phyloP scores from a whole-genome alignment of 2,329 filamentous ascomycete genomes.

The Paramyrothecium roridum region DNA sequence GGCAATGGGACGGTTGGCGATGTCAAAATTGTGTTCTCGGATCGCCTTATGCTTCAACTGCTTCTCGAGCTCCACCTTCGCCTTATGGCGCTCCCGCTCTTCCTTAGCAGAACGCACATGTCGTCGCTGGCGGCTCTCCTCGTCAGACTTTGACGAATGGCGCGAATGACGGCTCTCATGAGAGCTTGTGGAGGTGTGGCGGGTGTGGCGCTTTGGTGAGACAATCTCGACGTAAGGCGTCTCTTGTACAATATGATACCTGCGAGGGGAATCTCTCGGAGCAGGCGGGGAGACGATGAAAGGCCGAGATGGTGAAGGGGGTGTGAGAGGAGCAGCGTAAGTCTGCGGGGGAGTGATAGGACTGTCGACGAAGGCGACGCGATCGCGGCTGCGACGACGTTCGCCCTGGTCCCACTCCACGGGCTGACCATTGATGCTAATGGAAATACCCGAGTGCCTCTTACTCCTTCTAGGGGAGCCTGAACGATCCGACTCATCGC shows the following conservation, averaged over 20 bases:
- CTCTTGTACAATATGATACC: slow-evolving; percentile 36
- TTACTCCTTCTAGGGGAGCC: slow-evolving; percentile 26
- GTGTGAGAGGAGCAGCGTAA: slow-evolving; percentile 34
- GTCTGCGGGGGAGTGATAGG: slow-evolving; percentile 44
- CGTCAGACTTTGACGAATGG: slow-evolving; percentile 20
- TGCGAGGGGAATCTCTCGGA: slow-evolving; percentile 17
- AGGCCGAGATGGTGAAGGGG: slow-evolving; percentile 31
- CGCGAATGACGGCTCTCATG: slow-evolving; percentile 27
- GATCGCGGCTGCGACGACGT: slow-evolving; percentile 31
- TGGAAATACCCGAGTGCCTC: slow-evolving; percentile 31
- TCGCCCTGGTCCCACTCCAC: slow-evolving; percentile 28
- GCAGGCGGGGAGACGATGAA: slow-evolving; percentile 20
- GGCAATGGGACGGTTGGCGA: slow-evolving; percentile 32
- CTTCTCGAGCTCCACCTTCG: slow-evolving; percentile 22
- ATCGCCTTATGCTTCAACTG: slow-evolving; percentile 18
- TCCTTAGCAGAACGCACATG: slow-evolving; percentile 16
- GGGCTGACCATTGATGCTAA: slow-evolving; percentile 27
- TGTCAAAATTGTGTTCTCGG: slow-evolving; percentile 37
- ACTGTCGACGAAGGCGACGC: slow-evolving; percentile 40
- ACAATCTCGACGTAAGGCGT: slow-evolving; percentile 29
- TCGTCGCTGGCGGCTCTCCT: slow-evolving; percentile 21
- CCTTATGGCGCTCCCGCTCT: slow-evolving; percentile 21
- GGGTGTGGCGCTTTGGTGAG: slow-evolving; percentile 27
- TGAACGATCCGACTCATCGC: slow-evolving; percentile 33
- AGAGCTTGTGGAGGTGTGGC: slow-evolving; percentile 32